These are phyloP conservation scores for Coccinonectria pachysandricola DNA, from an alignment of 2,329 filamentous ascomycete genomes.

Conservation along the genomic window DNA sequence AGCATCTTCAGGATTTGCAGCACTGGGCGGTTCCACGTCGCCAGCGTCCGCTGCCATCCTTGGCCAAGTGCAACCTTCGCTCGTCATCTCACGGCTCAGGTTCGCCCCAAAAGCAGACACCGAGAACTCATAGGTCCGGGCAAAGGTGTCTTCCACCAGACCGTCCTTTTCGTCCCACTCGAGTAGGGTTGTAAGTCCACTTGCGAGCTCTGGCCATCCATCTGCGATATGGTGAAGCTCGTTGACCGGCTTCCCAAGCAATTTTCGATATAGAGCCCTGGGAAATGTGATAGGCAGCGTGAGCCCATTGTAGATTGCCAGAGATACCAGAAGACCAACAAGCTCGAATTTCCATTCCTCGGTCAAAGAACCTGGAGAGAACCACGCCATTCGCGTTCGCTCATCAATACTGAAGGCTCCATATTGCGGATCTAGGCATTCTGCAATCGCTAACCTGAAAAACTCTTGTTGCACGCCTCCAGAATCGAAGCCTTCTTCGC, in stretches of 20 bases:
- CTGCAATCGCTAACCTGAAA: constrained; percentile 72
- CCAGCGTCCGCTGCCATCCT: constrained; percentile 30
- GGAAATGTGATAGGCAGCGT: constrained; percentile 88
- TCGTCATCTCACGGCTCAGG: constrained; percentile 46
- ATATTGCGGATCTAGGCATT: constrained; percentile 68
- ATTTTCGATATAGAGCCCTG: constrained; percentile 68
- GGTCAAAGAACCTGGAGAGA: constrained; percentile 70
- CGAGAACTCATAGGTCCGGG: constrained; percentile 80
- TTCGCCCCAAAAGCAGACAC: constrained; percentile 46
- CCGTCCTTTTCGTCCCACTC: constrained; percentile 69
- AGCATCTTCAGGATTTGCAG: constrained; percentile 39
- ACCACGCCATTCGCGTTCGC: constrained; percentile 75
- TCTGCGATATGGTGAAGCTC: constrained; percentile 70
- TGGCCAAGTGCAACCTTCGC: constrained; percentile 38
- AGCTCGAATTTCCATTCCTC: constrained; percentile 86
- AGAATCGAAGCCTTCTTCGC: constrained; percentile 85
- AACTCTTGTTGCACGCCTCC: constrained; percentile 96
- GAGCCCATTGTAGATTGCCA: constrained; percentile 88
- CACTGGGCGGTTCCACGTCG: constrained; percentile 12
- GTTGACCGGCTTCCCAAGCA: constrained; percentile 59
- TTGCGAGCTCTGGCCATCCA: constrained; percentile 76
- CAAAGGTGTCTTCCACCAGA: constrained; percentile 70
- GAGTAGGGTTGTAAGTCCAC: constrained; percentile 60
- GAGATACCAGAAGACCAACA: constrained; percentile 73
- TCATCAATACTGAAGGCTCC: constrained; percentile 73